phyloP scores from a whole-genome alignment of 139 green algal species.

The Diplosphaera chodatii region DNA sequence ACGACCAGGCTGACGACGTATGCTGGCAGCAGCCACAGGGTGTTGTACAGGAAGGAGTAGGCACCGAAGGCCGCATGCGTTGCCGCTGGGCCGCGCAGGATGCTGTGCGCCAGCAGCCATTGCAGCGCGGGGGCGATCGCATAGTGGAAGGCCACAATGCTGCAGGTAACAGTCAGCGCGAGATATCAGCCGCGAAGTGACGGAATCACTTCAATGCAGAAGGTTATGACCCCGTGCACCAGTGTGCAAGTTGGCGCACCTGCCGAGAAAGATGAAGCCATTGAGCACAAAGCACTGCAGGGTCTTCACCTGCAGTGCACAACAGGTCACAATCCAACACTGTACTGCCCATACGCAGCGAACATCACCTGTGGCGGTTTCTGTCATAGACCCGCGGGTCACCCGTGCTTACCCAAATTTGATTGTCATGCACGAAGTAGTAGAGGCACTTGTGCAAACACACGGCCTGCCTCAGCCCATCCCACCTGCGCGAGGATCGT shows the following conservation, averaged over 20 bases:
- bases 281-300: conserved; percentile 47
- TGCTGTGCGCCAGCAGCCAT: conserved; percentile 28
- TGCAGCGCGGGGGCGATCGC: conserved; percentile 12
- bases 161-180: too few relatives aligned
- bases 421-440: conserved; percentile 23
- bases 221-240: too few relatives aligned
- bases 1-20: conserved; percentile 58
- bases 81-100: conserved; percentile 12
- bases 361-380: too few relatives aligned
- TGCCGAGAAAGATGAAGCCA: conserved; percentile 53
- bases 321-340: too few relatives aligned
- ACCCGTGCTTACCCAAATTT: conserved; percentile 18
- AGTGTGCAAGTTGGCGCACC: conserved; percentile 19
- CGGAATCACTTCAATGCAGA: too few relatives aligned
- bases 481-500: too few relatives aligned
- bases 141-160: conserved; percentile 32
- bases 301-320: conserved; percentile 28
- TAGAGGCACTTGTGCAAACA: conserved; percentile 17
- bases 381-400: too few relatives aligned
- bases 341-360: too few relatives aligned
- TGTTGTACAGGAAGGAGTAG: conserved; percentile 24
- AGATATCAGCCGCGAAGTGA: too few relatives aligned
- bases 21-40: conserved; percentile 62
- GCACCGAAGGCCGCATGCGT: background rate
- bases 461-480: conserved; percentile 14